Evolutionary conservation across 2,329 filamentous ascomycete species (phyloP).

Genomic region (Lasiodiplodia citricola): DNA sequence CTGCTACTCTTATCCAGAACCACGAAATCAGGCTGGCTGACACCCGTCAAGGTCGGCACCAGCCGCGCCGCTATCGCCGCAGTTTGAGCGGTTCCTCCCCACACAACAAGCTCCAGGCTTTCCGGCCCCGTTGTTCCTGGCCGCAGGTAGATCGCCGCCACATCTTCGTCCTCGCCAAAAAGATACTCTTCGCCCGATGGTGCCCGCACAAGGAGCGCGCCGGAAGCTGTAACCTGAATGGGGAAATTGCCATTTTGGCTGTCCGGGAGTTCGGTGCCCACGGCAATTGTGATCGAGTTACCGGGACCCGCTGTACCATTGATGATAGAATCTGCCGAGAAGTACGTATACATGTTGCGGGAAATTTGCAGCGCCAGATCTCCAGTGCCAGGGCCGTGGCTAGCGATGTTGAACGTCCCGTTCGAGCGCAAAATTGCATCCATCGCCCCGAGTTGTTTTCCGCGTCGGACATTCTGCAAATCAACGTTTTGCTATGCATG

Average conservation of each 20-base stretch:
- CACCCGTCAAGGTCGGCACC: conserved; percentile 61
- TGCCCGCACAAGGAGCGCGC: background rate
- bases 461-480: conserved; percentile 39
- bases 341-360: conserved; percentile 64
- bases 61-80: conserved; percentile 58
- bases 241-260: conserved; percentile 36
- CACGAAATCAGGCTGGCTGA: conserved; percentile 64
- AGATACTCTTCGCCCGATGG: conserved; percentile 31
- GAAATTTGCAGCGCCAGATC: conserved; percentile 59
- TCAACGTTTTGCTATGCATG: background rate
- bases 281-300: conserved; percentile 53
- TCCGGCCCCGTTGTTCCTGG: conserved; percentile 45
- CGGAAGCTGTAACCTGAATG: conserved; percentile 33
- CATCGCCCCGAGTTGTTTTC: conserved; percentile 58
- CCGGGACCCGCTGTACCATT: conserved; percentile 36
- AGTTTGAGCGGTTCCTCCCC: conserved; percentile 57
- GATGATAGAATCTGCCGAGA: conserved; percentile 58
- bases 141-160: conserved; percentile 59
- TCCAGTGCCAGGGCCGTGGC: conserved; percentile 36
- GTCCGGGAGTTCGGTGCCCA: conserved; percentile 35
- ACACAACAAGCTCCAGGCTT: conserved; percentile 61
- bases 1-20: conserved; percentile 53
- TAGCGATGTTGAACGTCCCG: conserved; percentile 52
- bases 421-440: conserved; percentile 59
- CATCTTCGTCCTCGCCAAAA: conserved; percentile 41